Conservation (phyloP, 202 grass and related monocot genomes). For the Digitaria exilis region DNA sequence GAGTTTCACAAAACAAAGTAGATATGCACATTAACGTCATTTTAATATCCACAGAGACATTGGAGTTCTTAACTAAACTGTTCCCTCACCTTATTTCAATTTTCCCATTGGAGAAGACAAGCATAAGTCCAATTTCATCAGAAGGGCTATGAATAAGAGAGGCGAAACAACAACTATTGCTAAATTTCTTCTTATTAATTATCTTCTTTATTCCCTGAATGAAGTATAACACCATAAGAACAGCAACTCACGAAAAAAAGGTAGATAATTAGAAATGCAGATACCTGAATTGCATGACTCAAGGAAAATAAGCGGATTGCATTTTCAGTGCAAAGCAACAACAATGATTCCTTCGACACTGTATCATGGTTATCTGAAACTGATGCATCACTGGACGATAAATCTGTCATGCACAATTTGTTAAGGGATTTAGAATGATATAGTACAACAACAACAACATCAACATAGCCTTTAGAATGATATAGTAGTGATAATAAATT, state of each 20-base stretch:
- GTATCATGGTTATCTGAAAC: constrained; percentile 52
- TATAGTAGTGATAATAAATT: too few species aligned
- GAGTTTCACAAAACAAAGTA: constrained; percentile 47
- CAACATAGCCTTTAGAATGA: too few species aligned
- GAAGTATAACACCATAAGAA: constrained; percentile 16
- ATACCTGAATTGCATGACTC: constrained; percentile 84
- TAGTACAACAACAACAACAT: not conserved
- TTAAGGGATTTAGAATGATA: constrained; percentile 35
- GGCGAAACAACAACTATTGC: constrained; percentile 64
- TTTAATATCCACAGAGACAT: not conserved
- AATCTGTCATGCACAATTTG: constrained; percentile 34
- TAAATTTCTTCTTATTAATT: constrained; percentile 80
- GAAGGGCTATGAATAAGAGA: constrained; percentile 70
- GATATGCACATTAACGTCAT: constrained; percentile 33
- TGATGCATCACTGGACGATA: constrained; percentile 38
- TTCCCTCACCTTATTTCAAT: constrained; percentile 79
- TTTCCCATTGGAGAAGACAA: constrained; percentile 76
- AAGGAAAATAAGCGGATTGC: constrained; percentile 84
- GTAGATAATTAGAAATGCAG: constrained; percentile 29
- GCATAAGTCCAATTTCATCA: constrained; percentile 70
- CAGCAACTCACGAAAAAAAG: not conserved
- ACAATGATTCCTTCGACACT: constrained; percentile 53
- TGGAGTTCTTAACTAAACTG: constrained; percentile 16
- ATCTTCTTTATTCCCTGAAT: constrained; percentile 87
- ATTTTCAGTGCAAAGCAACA: constrained; percentile 95